These are phyloP conservation scores for Bruguiera gymnorhiza DNA, from an alignment of 345 rosid species.

Conservation along the genomic window DNA sequence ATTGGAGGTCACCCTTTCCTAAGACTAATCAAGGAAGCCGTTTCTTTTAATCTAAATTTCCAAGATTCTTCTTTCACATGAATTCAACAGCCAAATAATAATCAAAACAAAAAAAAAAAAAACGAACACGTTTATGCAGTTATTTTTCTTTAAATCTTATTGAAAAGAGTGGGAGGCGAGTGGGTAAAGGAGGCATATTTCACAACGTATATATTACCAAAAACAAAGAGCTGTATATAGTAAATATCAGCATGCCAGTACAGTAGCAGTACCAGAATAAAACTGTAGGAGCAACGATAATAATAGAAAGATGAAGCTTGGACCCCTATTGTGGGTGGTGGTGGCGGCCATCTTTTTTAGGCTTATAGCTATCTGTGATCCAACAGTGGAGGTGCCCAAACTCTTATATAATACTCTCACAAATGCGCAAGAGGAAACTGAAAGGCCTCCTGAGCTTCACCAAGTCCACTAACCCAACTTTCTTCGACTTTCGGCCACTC, in stretches of 20 bases:
- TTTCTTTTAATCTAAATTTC: no score
- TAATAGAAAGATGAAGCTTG: slow-evolving; percentile 37
- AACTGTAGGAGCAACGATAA: slow-evolving; percentile 45
- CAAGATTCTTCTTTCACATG: no score
- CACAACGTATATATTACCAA: no score
- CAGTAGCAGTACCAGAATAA: slow-evolving; percentile 35
- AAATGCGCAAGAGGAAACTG: no score
- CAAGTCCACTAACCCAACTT: slow-evolving; percentile 39
- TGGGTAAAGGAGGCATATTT: no score
- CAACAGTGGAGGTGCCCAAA: neutral
- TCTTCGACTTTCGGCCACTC: slow-evolving; percentile 32
- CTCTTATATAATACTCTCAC: slow-evolving; percentile 12
- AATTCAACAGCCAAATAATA: no score
- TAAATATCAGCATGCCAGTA: no score
- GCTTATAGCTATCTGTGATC: neutral
- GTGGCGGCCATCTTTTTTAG: slow-evolving; percentile 3
- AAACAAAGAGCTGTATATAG: neutral
- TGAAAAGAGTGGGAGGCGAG: no score
- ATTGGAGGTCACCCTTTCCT: slow-evolving; percentile 59
- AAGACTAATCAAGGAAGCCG: neutral
- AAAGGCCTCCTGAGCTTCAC: neutral
- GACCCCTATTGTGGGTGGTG: slow-evolving; percentile 13
- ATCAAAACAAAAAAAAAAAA: no score
- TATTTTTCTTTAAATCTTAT: no score
- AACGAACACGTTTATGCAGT: no score